A percentile compares a stretch with the other conserved stretches of the same genome.
phyloP scores from a whole-genome alignment of 805 yeast species.

The Saccharomycopsis javanensis region DNA sequence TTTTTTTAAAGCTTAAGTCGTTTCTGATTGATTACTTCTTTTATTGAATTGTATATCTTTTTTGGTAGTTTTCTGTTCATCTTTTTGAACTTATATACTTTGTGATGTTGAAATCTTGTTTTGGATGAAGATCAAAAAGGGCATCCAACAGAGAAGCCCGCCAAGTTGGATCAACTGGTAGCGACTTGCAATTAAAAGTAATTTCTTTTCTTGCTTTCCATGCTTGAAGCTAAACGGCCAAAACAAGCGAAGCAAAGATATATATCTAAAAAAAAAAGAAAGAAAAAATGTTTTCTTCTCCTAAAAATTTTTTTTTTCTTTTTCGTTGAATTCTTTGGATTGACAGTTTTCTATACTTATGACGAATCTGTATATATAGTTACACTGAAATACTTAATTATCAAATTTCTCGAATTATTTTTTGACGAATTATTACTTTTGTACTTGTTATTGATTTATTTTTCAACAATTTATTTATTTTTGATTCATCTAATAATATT shows the following conservation, averaged over 20 bases:
- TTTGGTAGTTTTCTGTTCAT: no score
- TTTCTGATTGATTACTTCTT: no score
- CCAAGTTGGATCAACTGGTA: not conserved
- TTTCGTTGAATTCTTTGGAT: not conserved
- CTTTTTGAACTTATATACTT: no score
- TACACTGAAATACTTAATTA: not conserved
- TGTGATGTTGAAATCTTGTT: not conserved
- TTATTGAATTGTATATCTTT: no score
- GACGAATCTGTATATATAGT: no score
- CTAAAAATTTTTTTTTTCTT: not conserved
- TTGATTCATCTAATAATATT: no score
- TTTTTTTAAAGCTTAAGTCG: no score
- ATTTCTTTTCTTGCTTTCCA: not conserved
- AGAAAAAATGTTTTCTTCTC: not conserved
- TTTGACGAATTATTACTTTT: no score
- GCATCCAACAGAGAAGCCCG: not conserved
- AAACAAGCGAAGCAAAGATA: not conserved
- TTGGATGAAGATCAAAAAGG: not conserved
- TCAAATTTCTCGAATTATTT: not conserved
- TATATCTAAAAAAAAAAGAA: no score
- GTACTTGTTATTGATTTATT: no score
- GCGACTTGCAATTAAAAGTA: not conserved
- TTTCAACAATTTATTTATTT: no score
- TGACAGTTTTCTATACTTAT: not conserved
- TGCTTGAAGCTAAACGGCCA: not conserved